These are phyloP conservation scores for Sphenostylis stenocarpa DNA, from an alignment of 306 rosid species.

Conservation along the genomic window DNA sequence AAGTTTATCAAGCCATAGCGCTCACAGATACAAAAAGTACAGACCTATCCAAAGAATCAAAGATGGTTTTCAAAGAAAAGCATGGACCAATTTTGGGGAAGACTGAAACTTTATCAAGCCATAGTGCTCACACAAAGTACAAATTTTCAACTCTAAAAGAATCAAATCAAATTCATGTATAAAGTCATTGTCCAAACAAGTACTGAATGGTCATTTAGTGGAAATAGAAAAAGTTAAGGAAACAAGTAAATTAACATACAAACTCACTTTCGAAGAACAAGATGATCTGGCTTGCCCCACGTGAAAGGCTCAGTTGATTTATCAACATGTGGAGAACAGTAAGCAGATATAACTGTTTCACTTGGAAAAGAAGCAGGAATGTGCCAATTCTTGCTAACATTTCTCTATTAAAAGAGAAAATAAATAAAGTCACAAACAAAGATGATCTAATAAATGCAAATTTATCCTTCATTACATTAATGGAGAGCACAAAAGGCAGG, in stretches of 20 bases:
- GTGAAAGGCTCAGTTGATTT: slow-evolving; percentile 81
- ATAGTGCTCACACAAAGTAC: neutral
- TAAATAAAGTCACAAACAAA: slow-evolving; percentile 2
- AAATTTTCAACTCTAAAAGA: neutral
- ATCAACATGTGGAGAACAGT: slow-evolving; percentile 78
- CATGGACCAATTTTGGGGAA: neutral
- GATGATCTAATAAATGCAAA: slow-evolving; percentile 18
- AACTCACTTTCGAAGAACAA: slow-evolving; percentile 91
- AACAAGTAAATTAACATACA: neutral
- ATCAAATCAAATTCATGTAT: slow-evolving; percentile 6
- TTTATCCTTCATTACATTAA: slow-evolving; percentile 17
- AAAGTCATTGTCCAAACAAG: neutral
- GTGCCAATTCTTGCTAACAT: slow-evolving; percentile 99
- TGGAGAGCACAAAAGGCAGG: slow-evolving; percentile 14
- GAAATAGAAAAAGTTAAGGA: slow-evolving; percentile 11
- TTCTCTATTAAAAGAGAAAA: slow-evolving; percentile 63
- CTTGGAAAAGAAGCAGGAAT: slow-evolving; percentile 88
- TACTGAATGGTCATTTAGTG: neutral
- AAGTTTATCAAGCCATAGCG: neutral
- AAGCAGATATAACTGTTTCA: slow-evolving; percentile 81
- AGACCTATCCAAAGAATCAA: neutral
- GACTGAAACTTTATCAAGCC: neutral
- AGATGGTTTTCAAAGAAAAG: neutral
- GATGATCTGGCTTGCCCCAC: slow-evolving; percentile 98
- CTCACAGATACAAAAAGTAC: neutral